These are phyloP conservation scores for Mycena venus DNA, from an alignment of 768 basidiomycete species.

Conservation along the genomic window DNA sequence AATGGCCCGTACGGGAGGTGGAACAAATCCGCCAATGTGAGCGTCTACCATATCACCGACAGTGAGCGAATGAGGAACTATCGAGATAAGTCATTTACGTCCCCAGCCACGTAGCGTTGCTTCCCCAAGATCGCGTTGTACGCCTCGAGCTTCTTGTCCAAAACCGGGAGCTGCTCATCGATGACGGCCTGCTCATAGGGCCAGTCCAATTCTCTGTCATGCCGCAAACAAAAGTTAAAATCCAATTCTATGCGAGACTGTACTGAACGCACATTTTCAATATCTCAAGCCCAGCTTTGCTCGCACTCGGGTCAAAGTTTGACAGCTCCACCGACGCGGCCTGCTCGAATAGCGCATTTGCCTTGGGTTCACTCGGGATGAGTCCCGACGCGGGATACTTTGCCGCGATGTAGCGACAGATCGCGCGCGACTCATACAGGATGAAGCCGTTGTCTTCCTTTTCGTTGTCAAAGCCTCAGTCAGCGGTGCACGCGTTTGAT, in stretches of 20 bases:
- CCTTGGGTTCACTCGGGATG: conserved; percentile 45
- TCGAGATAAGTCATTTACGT: conserved; percentile 42
- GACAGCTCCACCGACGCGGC: conserved; percentile 10
- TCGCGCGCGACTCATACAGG: too few species aligned
- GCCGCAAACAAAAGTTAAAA: too few species aligned
- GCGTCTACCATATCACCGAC: background rate
- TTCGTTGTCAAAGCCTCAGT: too few species aligned
- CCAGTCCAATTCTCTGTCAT: conserved; percentile 14
- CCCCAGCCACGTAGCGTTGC: conserved; percentile 56
- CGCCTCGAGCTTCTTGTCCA: conserved; percentile 50
- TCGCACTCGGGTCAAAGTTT: conserved; percentile 8
- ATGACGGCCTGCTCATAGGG: conserved; percentile 42
- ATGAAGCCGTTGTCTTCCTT: conserved; percentile 61
- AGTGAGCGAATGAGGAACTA: background rate
- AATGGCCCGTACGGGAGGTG: conserved; percentile 54
- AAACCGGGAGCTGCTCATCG: conserved; percentile 28
- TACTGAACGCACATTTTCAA: background rate
- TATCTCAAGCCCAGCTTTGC: background rate
- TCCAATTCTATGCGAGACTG: background rate
- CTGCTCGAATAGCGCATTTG: conserved; percentile 43
- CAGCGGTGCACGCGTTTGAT: too few species aligned
- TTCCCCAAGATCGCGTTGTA: conserved; percentile 60
- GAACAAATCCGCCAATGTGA: background rate
- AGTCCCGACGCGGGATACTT: conserved; percentile 58
- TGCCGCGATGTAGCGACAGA: conserved; percentile 57